These are phyloP conservation scores for Euclidium syriacum DNA, from an alignment of 345 rosid species.

Conservation along the genomic window DNA sequence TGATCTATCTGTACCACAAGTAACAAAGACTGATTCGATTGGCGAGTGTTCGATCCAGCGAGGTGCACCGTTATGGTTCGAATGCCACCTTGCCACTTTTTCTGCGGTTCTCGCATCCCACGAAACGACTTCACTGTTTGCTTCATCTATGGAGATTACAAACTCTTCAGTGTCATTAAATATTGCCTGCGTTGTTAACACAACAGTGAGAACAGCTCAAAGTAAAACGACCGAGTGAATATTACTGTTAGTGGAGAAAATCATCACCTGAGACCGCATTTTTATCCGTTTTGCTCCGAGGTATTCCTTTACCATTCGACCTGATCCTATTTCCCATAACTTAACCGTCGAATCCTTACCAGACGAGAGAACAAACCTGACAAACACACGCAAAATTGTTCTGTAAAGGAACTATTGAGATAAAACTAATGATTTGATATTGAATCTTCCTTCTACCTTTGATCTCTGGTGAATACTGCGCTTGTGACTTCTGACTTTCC, in stretches of 20 bases:
- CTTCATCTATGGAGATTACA: slow-evolving; percentile 44
- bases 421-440: not conserved
- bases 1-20: slow-evolving; percentile 29
- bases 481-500: slow-evolving; percentile 70
- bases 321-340: slow-evolving; percentile 80
- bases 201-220: not conserved
- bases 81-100: slow-evolving; percentile 68
- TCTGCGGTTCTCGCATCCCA: slow-evolving; percentile 84
- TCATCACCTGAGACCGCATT: slow-evolving; percentile 62
- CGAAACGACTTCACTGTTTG: slow-evolving; percentile 49
- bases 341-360: slow-evolving; percentile 75
- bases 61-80: slow-evolving; percentile 67
- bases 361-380: slow-evolving; percentile 75
- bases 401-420: not conserved
- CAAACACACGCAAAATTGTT: slow-evolving; percentile 2
- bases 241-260: not conserved
- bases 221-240: not conserved
- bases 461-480: slow-evolving; percentile 71
- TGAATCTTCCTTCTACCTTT: slow-evolving; percentile 40
- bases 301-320: slow-evolving; percentile 72
- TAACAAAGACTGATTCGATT: slow-evolving; percentile 38
- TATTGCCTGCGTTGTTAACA: slow-evolving; percentile 50
- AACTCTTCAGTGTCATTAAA: slow-evolving; percentile 81
- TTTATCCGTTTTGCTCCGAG: slow-evolving; percentile 60
- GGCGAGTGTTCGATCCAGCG: slow-evolving; percentile 88